Conservation (phyloP, 2,329 filamentous ascomycete genomes). For the Didymosphaeria variabile region DNA sequence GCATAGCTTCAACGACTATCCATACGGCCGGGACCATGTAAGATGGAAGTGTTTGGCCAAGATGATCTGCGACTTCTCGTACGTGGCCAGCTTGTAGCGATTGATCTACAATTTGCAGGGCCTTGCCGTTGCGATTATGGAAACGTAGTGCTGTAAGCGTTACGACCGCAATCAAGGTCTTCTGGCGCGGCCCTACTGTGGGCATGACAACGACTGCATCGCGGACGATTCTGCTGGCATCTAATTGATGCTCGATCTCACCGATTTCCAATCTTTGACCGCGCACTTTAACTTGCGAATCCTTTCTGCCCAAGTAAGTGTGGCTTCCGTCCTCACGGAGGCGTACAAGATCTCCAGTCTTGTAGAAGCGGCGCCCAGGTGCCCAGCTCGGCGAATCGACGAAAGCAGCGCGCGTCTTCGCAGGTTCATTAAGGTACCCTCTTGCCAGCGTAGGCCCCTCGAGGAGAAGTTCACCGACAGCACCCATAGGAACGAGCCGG, state of each 20-base stretch:
- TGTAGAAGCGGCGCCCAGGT: slow-evolving; percentile 22
- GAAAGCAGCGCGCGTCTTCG: slow-evolving; percentile 29
- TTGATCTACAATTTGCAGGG: slow-evolving; percentile 4
- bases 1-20: slow-evolving; percentile 25
- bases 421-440: slow-evolving; percentile 29
- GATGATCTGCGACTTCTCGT: not conserved
- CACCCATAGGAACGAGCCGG: slow-evolving; percentile 20
- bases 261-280: slow-evolving; percentile 33
- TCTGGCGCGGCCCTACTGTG: slow-evolving; percentile 6
- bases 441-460: slow-evolving; percentile 58
- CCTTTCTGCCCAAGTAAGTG: slow-evolving; percentile 29
- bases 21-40: slow-evolving; percentile 13
- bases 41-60: slow-evolving; percentile 5
- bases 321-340: slow-evolving; percentile 27
- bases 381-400: slow-evolving; percentile 25
- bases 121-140: slow-evolving; percentile 1
- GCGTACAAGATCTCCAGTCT: slow-evolving; percentile 33
- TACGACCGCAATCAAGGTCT: slow-evolving; percentile 15
- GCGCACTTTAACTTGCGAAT: slow-evolving; percentile 33
- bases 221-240: slow-evolving; percentile 2
- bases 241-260: slow-evolving; percentile 28
- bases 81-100: slow-evolving; percentile 9
- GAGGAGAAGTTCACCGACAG: slow-evolving; percentile 61
- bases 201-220: slow-evolving; percentile 9
- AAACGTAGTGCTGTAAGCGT: not conserved